These are phyloP conservation scores for Leonotis leonurus DNA, from an alignment of 257 asterid genomes.

Conservation along the genomic window DNA sequence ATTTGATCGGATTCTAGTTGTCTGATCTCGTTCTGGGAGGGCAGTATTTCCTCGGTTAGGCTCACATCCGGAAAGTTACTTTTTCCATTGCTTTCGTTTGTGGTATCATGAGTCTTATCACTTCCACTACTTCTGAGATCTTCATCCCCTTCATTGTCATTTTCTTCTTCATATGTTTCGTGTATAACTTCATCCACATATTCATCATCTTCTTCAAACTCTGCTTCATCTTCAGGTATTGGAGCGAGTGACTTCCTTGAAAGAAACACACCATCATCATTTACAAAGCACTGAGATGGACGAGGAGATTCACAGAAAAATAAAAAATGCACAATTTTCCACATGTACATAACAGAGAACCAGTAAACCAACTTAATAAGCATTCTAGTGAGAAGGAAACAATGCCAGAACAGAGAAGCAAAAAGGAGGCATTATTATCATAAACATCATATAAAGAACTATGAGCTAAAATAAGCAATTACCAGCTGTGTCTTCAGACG, in stretches of 20 bases:
- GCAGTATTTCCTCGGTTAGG: slow-evolving; percentile 20
- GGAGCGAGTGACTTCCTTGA: slow-evolving; percentile 97
- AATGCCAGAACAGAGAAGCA: slow-evolving; percentile 1
- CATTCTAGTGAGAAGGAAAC: background rate
- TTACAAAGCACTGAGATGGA: slow-evolving; percentile 2
- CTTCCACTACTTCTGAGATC: slow-evolving; percentile 25
- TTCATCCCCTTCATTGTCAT: slow-evolving; percentile 16
- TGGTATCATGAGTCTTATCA: slow-evolving; percentile 9
- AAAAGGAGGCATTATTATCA: background rate
- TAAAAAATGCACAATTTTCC: background rate
- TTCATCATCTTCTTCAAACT: slow-evolving; percentile 60
- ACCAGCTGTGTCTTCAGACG: slow-evolving; percentile 87
- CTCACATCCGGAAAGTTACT: slow-evolving; percentile 11
- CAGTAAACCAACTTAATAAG: background rate
- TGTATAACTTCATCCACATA: slow-evolving; percentile 22
- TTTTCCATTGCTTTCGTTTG: slow-evolving; percentile 9
- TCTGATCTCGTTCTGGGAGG: slow-evolving; percentile 18
- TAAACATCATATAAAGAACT: slow-evolving; percentile 3
- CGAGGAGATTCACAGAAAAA: background rate
- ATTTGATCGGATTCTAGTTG: slow-evolving; percentile 32
- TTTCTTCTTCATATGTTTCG: slow-evolving; percentile 21
- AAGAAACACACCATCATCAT: slow-evolving; percentile 36
- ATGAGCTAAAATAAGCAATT: slow-evolving; percentile 21
- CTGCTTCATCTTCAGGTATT: slow-evolving; percentile 91
- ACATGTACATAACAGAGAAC: background rate